Percentiles rank a stretch among this genome's conserved stretches.
Evolutionary conservation across 805 yeast genomes (phyloP).

Genomic region (Hagleromyces aurorensis): DNA sequence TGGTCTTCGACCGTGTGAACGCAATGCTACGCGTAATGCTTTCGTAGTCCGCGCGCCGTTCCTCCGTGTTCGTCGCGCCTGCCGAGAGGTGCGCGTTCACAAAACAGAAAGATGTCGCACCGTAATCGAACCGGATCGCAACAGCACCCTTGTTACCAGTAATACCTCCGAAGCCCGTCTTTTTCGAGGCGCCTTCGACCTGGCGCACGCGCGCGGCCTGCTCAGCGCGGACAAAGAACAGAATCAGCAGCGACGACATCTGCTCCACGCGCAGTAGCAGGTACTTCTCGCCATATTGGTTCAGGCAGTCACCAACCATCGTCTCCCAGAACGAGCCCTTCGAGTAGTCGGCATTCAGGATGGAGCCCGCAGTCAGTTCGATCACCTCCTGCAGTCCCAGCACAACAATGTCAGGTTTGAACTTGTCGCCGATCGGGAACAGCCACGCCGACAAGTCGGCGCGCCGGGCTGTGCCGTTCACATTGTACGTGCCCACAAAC

Average conservation of each 20-base stretch:
- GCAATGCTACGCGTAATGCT: constrained; percentile 68
- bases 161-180: constrained; percentile 95
- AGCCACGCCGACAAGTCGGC: constrained; percentile 69
- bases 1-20: constrained; percentile 68
- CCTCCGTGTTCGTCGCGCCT: constrained; percentile 72
- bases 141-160: constrained; percentile 97
- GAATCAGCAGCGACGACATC: constrained; percentile 58
- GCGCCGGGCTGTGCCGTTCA: constrained; percentile 60
- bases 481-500: constrained; percentile 80
- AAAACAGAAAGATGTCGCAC: constrained; percentile 72
- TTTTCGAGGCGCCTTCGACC: constrained; percentile 90
- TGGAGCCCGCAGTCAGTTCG: constrained; percentile 86
- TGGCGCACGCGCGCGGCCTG: constrained; percentile 51
- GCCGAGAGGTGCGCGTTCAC: constrained; percentile 93
- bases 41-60: constrained; percentile 77
- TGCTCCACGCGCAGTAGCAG: constrained; percentile 66
- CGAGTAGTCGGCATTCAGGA: constrained; percentile 76
- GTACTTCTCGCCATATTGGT: constrained; percentile 46
- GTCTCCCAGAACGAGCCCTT: constrained; percentile 75
- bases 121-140: constrained; percentile 80
- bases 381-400: constrained; percentile 92
- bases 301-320: constrained; percentile 53
- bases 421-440: constrained; percentile 57
- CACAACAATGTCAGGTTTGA: constrained; percentile 72
- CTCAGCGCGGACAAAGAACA: constrained; percentile 52